phyloP scores from a whole-genome alignment of 192 early-diverging fungal species.

The Spinellus fusiger region DNA sequence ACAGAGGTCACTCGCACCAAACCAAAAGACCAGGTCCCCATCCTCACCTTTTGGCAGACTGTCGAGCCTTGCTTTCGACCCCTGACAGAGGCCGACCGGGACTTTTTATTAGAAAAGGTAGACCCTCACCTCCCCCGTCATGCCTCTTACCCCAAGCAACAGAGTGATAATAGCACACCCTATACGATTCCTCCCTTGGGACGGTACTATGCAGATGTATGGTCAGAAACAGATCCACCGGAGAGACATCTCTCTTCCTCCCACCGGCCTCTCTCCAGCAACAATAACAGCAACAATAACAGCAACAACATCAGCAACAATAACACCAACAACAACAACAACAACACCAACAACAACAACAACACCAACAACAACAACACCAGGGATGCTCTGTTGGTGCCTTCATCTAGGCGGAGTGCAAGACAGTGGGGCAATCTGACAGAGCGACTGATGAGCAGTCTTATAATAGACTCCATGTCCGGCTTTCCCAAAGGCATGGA shows the following conservation, averaged over 20 bases:
- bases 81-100: slow-evolving; percentile 76
- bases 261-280: neutral
- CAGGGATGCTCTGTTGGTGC: too few species aligned
- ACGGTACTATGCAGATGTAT: slow-evolving; percentile 56
- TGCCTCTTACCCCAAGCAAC: slow-evolving; percentile 68
- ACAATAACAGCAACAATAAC: neutral
- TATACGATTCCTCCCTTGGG: slow-evolving; percentile 78
- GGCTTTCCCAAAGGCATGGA: too few species aligned
- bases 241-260: slow-evolving; percentile 28
- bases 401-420: too few species aligned
- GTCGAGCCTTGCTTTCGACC: slow-evolving; percentile 81
- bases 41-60: slow-evolving; percentile 73
- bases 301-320: neutral
- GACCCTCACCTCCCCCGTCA: slow-evolving; percentile 49
- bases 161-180: slow-evolving; percentile 30
- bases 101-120: slow-evolving; percentile 56
- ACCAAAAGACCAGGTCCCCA: slow-evolving; percentile 67
- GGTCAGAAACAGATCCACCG: slow-evolving; percentile 57
- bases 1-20: slow-evolving; percentile 27
- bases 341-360: too few species aligned
- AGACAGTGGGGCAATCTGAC: slow-evolving; percentile 56
- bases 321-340: too few species aligned
- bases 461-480: too few species aligned
- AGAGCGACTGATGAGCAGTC: slow-evolving; percentile 66
- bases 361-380: too few species aligned